A percentile compares a stretch with the other conserved stretches of the same genome.
phyloP scores from a whole-genome alignment of 78 protist genomes.

The Cavenderia fasciculata region DNA sequence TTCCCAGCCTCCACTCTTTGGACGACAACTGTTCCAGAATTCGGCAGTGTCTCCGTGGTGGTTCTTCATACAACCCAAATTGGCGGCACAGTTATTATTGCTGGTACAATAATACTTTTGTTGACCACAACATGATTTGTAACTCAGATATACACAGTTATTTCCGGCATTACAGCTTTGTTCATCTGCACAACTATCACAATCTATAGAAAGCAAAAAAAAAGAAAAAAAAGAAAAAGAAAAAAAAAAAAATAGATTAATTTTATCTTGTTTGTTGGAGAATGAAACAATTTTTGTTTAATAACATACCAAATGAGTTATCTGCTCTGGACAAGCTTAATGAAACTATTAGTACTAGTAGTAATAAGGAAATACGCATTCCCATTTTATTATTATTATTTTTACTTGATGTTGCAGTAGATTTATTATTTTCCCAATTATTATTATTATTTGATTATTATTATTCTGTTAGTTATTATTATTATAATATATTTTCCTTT shows the following conservation, averaged over 20 bases:
- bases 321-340: background rate
- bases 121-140: conserved; percentile 37
- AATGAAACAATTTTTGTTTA: background rate
- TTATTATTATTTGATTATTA: no score
- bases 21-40: conserved; percentile 39
- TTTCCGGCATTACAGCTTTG: background rate
- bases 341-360: background rate
- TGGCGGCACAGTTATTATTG: background rate
- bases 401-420: no score
- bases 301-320: background rate
- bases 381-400: no score
- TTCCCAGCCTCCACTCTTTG: background rate
- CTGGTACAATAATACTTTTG: background rate
- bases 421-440: no score
- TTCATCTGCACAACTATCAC: background rate
- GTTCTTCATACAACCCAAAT: conserved; percentile 6
- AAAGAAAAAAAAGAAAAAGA: no score
- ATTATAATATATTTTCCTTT: no score
- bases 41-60: conserved; percentile 10
- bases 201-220: no score
- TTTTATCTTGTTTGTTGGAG: background rate
- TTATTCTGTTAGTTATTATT: no score
- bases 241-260: no score
- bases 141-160: conserved; percentile 2
- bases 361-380: no score